Conservation (phyloP, 208 protist genomes). For the Leishmania aethiopica region DNA sequence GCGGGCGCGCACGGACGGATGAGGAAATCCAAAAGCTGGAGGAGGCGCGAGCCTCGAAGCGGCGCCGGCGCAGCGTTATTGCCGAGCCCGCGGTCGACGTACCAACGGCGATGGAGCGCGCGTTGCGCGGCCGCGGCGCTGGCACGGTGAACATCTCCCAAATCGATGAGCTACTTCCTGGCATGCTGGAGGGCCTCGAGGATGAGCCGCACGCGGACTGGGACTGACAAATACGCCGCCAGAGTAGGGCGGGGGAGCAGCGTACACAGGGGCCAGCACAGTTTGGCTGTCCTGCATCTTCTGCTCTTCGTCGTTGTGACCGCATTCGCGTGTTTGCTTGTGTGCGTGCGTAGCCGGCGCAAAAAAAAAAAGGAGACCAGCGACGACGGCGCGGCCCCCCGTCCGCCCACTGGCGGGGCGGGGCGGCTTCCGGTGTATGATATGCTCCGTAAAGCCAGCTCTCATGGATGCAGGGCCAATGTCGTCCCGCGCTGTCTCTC, state of each 20-base stretch:
- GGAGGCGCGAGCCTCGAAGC: conserved; percentile 49
- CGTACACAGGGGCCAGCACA: neutral
- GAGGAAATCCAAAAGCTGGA: conserved; percentile 75
- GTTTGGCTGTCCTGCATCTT: neutral
- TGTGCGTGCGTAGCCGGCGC: neutral
- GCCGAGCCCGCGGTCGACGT: conserved; percentile 47
- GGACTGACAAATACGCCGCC: conserved; percentile 25
- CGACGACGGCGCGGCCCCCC: neutral
- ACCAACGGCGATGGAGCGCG: conserved; percentile 64
- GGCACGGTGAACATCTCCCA: conserved; percentile 68
- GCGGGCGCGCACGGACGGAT: conserved; percentile 63
- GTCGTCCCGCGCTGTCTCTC: neutral
- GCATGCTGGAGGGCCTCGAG: conserved; percentile 48
- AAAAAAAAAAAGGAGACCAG: no score
- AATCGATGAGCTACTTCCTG: conserved; percentile 81
- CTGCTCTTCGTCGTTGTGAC: neutral
- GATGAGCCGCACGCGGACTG: conserved; percentile 60
- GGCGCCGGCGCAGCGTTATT: conserved; percentile 47
- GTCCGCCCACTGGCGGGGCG: neutral
- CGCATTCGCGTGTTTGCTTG: neutral
- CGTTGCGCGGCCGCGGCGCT: conserved; percentile 64
- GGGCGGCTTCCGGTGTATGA: neutral
- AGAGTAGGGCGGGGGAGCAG: neutral
- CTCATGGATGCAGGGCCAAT: no score
- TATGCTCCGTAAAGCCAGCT: neutral